Base-by-base conservation (phyloP, 139 green algal genomes). In the Nannochloris sp. region DNA sequence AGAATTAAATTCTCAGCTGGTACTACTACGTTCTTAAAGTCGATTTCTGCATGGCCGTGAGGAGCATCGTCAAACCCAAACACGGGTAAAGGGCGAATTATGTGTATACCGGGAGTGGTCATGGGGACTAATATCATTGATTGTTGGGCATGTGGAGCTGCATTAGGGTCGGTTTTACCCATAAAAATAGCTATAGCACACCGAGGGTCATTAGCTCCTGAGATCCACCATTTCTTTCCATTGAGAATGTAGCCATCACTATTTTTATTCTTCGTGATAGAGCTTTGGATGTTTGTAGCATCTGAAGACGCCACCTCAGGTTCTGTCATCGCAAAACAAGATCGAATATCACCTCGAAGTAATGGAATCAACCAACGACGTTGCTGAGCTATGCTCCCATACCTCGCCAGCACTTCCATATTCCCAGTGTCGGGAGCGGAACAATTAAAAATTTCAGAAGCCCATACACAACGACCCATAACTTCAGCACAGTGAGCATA, bases 251-350 rank as follows among this genome's bases (percentile, higher is more conserved):
- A 87, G 10, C 59, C 66, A 25, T 47, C 61, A 42, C 14, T 42
- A 9, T 31, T 13, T 42, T 38, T 13, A 36, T 45, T 13, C 42
- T 64, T 61, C 27, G 13, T 7, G 29, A 87, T 79, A 42, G 54
- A 72, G 14, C 77, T 77, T 60, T 85, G 74, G 60, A 99, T 97
- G 83, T 99, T 99, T 29, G 92, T 98, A 13, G 95, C 95, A 55
- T 99, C 95, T 24, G 75, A 90, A 3, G 83, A 95, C 0, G 95
- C 95, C n/a, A 99, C 94, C 0, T 70, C 79, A 33, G 93, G 95
- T 71, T 99, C 95, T 0, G 92, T 99, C 95, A 99, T 99, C 6
- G 88, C 92, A 72, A 99, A 99, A 71, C 89, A 96, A 13, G 76
- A 91, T 13, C 94, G 75, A 55, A 96, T 92, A 24, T 82, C 23